Evolutionary conservation across 2,329 filamentous ascomycete genomes (phyloP), one percentile per base, ranked within the genome.

Genomic region (Verticillium longisporum): DNA sequence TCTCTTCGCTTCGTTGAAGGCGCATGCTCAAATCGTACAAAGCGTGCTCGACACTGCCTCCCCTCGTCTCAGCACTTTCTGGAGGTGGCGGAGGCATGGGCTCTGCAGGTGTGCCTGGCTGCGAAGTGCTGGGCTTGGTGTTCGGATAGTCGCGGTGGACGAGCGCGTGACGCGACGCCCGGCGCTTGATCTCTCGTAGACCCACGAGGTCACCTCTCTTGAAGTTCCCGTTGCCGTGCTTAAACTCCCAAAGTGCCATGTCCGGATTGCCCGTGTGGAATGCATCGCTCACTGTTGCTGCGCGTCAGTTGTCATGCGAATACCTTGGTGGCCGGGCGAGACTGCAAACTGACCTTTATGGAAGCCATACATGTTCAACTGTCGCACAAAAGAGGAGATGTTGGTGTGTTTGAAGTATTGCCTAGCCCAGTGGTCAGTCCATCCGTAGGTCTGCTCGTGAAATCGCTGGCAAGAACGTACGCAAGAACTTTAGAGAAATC

Each of bases 321-420:
- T 3, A 26, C 10, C 14, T 2, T n/a, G 26, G 14, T 26, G 33
- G 3, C 26, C 13, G 26, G 26, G 3, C 10, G 60, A 58, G 66
- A 61, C 55, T 41, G 32, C 41, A 34, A 21, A 67, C 72, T 56
- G 68, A 96, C 93, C 93, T 90, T 99, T 99, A 74, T 99, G 95
- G 75, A 99, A 99, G 6, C 95, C 95, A 69, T 99, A 99, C 95
- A 99, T 99, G 73, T 99, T 99, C 58, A 99, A 78, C 77, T 99
- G 95, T 57, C 95, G 87, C 57, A 99, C 95, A 74, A 99, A 99
- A 1, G 95, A 98, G 11, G 95, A 98, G 63, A 98, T 97, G 72
- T 99, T 99, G 68, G 94, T 99, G 74, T 99, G 95, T 72, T 99
- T 99, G 75, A 99, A 99, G 73, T 99, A 99, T 85, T 96, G 92